Conservation (phyloP, 2,329 filamentous ascomycete genomes). For the Sphaceloma murrayae region DNA sequence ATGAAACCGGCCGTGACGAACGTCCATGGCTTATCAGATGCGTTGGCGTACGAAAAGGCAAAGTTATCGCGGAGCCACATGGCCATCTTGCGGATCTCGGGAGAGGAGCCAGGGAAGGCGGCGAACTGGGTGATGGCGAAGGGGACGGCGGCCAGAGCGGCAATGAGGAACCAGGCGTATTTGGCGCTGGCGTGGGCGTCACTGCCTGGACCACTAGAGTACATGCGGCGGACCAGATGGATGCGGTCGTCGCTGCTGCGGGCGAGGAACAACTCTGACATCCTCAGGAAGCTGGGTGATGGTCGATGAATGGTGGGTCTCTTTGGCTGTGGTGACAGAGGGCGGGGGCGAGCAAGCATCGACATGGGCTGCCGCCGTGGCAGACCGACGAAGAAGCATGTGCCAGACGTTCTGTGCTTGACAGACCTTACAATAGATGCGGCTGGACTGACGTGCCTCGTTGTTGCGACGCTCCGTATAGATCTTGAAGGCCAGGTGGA, state of each 20-base stretch:
- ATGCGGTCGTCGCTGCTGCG: neutral
- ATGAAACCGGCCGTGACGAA: slow-evolving; percentile 14
- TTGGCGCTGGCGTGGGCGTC: neutral
- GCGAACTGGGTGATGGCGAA: neutral
- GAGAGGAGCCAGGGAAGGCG: neutral
- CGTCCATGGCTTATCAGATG: slow-evolving; percentile 1
- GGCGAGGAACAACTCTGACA: neutral
- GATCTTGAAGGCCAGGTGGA: no score
- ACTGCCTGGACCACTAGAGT: neutral
- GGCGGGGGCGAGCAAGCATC: no score
- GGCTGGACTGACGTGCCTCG: no score
- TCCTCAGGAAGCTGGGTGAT: no score
- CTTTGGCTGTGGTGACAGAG: neutral
- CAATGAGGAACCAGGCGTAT: slow-evolving; percentile 6
- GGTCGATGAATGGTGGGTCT: no score
- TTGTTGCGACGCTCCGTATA: no score
- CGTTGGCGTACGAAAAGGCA: slow-evolving; percentile 4
- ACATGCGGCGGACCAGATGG: neutral
- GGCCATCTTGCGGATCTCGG: neutral
- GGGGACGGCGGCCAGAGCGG: slow-evolving; percentile 6
- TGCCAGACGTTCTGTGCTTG: neutral
- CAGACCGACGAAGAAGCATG: neutral
- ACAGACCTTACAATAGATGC: no score
- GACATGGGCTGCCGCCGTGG: neutral
- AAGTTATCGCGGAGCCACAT: slow-evolving; percentile 12